Evolutionary conservation across 768 basidiomycete genomes (phyloP), one percentile per base, ranked within the genome.

Genomic region (Melanogaster broomeanus): DNA sequence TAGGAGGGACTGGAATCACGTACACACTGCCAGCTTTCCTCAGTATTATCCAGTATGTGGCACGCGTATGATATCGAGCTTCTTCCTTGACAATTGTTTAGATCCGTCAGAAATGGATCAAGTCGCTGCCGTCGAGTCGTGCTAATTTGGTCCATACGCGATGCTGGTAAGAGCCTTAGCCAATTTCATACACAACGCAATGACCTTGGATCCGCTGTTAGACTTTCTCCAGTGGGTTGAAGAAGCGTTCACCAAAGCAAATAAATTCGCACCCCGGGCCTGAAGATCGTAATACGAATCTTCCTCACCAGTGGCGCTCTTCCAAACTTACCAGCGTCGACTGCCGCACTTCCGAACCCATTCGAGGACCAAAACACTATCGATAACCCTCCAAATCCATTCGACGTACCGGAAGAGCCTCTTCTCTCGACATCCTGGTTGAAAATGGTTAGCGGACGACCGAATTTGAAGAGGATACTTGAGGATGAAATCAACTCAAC

Each of bases 1-100:
- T 28, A 77, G 78, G 78, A 22, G 80, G 80, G 6, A 78, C 80
- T 3, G 80, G 81, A 0, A 67, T 81, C 10, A 70, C 79, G 3
- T 80, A 77, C 53, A 72, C 73, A 13, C 61, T 79, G 0, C 75
- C 81, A 9, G 60, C 77, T 19, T 64, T 82, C 19, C 55, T 77
- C 28, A 72, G 75, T 48, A 53, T 77, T 1, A 60, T 81, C 21
- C 65, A 69, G 79, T 78, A 55, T 44, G 70, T 59, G 12, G 5
- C 49, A 45, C 2, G 15, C 2, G 15, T 25, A 15, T 27, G 24
- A 34, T 22, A 31, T 27, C n/a, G n/a, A n/a, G n/a, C n/a, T n/a
- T n/a, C n/a, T n/a, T n/a, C n/a, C n/a, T n/a, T n/a, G n/a, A n/a
- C n/a, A n/a, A 24, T 6, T 8, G 2, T 18, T n/a, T 22, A 59